A percentile compares a stretch with the other conserved stretches of the same genome.
These are phyloP conservation scores for Aeminium ludgeri DNA, from an alignment of 495 filamentous ascomycete genomes.

Conservation along the genomic window DNA sequence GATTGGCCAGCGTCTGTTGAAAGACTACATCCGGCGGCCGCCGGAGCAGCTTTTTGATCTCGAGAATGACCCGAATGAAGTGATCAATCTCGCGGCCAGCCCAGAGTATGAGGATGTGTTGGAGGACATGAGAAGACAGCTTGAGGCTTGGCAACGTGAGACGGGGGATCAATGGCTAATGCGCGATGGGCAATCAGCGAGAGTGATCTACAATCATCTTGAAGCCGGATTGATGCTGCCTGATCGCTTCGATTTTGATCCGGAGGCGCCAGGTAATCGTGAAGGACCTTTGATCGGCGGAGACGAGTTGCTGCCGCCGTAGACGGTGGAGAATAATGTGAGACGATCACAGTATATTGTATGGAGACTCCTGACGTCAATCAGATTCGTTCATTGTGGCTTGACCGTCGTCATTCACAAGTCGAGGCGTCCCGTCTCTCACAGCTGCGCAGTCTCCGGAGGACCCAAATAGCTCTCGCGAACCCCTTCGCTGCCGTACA, in stretches of 20 bases:
- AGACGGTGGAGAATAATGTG: too few species aligned
- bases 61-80: slow-evolving; percentile 26
- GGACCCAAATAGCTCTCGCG: too few species aligned
- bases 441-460: too few species aligned
- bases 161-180: slow-evolving; percentile 30
- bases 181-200: slow-evolving; percentile 25
- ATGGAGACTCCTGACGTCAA: too few species aligned
- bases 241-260: slow-evolving; percentile 29
- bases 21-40: slow-evolving; percentile 27
- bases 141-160: slow-evolving; percentile 27
- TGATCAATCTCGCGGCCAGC: slow-evolving; percentile 24
- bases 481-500: too few species aligned
- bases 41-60: slow-evolving; percentile 31
- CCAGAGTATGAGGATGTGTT: slow-evolving; percentile 15
- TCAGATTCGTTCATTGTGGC: too few species aligned
- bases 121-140: slow-evolving; percentile 14
- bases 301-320: too few species aligned
- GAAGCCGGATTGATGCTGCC: slow-evolving; percentile 24
- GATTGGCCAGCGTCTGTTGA: slow-evolving; percentile 24
- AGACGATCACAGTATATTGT: too few species aligned
- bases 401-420: too few species aligned
- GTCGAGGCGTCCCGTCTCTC: too few species aligned
- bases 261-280: slow-evolving; percentile 13
- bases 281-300: too few species aligned
- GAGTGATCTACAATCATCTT: slow-evolving; percentile 20